Base-by-base conservation (phyloP, 2,329 filamentous ascomycete genomes). In the Microcyclosporella mali region DNA sequence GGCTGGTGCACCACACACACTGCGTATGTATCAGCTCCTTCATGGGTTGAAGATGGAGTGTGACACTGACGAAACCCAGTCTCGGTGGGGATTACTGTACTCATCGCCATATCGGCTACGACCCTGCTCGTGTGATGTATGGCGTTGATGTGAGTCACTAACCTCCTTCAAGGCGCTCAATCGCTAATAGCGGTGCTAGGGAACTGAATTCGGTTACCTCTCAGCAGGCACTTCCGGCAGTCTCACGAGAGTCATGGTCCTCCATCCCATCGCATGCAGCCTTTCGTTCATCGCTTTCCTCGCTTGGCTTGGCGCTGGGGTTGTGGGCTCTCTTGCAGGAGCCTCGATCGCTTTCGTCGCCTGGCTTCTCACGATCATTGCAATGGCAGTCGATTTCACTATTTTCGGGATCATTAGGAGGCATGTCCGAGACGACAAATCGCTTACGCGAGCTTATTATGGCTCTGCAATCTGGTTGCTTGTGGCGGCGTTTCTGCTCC, bases 241-340 rank as follows among this genome's bases (percentile, higher is more conserved):
- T 10, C 33, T 52, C 16, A 52, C 50, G 3, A 36, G 50, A 10
- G 38, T 38, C 4, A 31, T 82, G 76, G 63, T 82, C 40, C 70
- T 83, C 45, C 79, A 82, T 65, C 77, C 79, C 19, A 65, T 82
- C 55, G 75, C 71, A n/a, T 70, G 71, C 46, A 77, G 66, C 42
- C 60, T 81, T 2, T 67, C 71, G 53, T 81, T 81, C 65, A 66
- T 81, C 49, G 74, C 77, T 46, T 80, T 80, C 63, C 56, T 79
- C 35, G 64, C 79, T 37, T 72, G 72, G 34, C 56, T 77, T 28
- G 72, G 71, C 47, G 65, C 75, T 2, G 74, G 75, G 45, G 46
- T 75, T 37, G 52, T 71, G 36, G 77, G 76, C 49, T 73, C 74
- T 0, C 60, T 81, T 16, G 49, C 75, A 25, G 75, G 74, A 2